These are phyloP conservation scores for Pythium folliculosum DNA, from an alignment of 352 stramenopile genomes.

Conservation along the genomic window DNA sequence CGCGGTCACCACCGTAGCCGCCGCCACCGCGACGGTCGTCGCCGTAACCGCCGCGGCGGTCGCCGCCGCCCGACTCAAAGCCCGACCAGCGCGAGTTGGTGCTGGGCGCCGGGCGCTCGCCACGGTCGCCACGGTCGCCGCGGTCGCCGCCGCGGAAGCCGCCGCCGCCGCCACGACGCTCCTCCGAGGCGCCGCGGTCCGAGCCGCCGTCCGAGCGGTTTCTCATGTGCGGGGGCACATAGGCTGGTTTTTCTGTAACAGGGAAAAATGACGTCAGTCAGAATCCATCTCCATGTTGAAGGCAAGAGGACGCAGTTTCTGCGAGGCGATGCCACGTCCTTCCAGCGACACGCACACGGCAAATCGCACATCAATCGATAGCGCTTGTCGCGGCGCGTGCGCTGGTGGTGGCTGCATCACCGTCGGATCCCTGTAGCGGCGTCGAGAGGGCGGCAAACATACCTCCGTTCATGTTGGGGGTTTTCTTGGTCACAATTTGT, in stretches of 20 bases:
- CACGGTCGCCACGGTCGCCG: constrained; percentile 19
- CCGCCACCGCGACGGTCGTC: constrained; percentile 19
- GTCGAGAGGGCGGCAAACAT: background rate
- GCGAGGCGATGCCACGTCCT: background rate
- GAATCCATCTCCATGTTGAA: constrained; percentile 14
- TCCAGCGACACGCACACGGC: background rate
- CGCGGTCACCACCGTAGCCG: constrained; percentile 17
- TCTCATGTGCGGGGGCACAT: constrained; percentile 77
- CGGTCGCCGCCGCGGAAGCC: constrained; percentile 20
- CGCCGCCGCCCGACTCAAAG: constrained; percentile 19
- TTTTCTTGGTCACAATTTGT: constrained; percentile 26
- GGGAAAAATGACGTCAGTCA: constrained; percentile 28
- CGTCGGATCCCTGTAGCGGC: background rate
- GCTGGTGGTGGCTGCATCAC: no score
- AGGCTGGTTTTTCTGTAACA: constrained; percentile 61
- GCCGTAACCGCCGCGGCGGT: constrained; percentile 23
- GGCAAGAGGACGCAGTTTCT: background rate
- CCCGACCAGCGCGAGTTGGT: constrained; percentile 27
- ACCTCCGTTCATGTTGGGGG: constrained; percentile 37
- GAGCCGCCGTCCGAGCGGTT: constrained; percentile 39
- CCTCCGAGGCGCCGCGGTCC: constrained; percentile 22
- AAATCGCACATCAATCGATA: constrained; percentile 6
- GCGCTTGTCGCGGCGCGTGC: background rate
- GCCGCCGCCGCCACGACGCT: constrained; percentile 18
- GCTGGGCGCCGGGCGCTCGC: constrained; percentile 1